Base-by-base conservation (phyloP, 257 asterid genomes). In the Nicotiana attenuata region DNA sequence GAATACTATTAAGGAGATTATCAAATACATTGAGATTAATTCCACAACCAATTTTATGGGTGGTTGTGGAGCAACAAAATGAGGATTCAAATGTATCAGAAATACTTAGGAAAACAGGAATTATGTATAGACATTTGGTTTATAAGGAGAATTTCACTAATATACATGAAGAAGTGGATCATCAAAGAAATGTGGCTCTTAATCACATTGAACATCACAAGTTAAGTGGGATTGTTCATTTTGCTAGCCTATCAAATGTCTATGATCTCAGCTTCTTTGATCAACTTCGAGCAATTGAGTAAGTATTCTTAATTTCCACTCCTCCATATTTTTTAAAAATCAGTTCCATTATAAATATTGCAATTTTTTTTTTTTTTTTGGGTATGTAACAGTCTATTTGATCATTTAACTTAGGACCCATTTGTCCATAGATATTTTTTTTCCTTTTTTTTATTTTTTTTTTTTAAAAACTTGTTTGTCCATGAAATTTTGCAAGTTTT, bases 141-240 rank as follows among this genome's bases (percentile, higher is more conserved):
- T 92, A 85, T 82, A 96, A 92, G 88, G 97, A 96, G 92, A 94
- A 92, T 60, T 89, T 93, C 73, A 92, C 97, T 5, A 91, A 88
- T 71, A 73, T 80, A 8, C 76, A 26, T 55, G 86, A 89, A 11
- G 97, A 92, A 89, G 87, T 91, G 94, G 97, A 94, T 90, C 87
- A 92, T 81, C 97, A 92, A 85, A 91, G 97, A 80, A 94, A 94
- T 47, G 83, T 91, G 41, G 99, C 98, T 22, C 90, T 96, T 47
- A 91, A 88, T 83, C 99, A 96, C 88, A 92, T 96, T 78, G 99
- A 96, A 82, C 94, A 94, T 79, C 99, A 96, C 33, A 85, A 92
- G 85, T 84, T 96, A 61, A 92, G 95, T 83, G 99, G 99, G 33
- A 92, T 94, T 3, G 97, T 93, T 63, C 98, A 91, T 87, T 96